phyloP scores from a whole-genome alignment of 2,329 filamentous ascomycete species.

The Teratosphaeria zuluensis region DNA sequence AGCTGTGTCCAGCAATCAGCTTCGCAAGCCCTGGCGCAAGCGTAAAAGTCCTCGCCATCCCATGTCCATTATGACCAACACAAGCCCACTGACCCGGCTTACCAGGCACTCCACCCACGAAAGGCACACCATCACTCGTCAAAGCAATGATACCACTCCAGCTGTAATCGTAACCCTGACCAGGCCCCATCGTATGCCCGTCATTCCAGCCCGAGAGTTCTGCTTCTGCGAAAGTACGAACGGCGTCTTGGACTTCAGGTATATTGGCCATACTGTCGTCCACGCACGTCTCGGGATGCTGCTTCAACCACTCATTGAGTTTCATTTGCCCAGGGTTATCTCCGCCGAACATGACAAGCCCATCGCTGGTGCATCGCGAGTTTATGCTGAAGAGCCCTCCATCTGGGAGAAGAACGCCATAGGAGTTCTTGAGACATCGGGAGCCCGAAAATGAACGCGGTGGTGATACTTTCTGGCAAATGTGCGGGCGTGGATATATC shows the following conservation, averaged over 20 bases:
- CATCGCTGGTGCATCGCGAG: neutral
- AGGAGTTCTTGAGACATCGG: neutral
- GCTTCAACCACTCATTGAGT: neutral
- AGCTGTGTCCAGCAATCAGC: neutral
- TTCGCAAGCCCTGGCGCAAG: neutral
- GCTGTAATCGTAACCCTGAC: neutral
- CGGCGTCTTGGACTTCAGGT: neutral
- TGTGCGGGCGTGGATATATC: neutral
- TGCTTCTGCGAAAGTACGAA: neutral
- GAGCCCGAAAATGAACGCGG: neutral
- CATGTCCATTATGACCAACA: neutral
- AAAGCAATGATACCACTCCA: neutral
- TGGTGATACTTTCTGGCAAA: neutral
- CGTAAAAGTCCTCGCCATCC: neutral
- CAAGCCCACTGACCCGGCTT: neutral
- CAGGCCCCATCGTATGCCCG: neutral
- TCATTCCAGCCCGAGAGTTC: neutral
- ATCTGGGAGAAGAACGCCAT: neutral
- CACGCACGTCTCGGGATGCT: neutral
- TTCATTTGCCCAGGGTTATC: neutral
- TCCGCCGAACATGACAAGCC: neutral
- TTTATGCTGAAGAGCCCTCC: neutral
- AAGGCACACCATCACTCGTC: neutral
- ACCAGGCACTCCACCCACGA: neutral
- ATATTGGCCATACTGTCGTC: neutral